Evolutionary conservation across 805 yeast genomes (phyloP), one percentile per base, ranked within the genome.

Genomic region (Sugiyamaella smithiae): DNA sequence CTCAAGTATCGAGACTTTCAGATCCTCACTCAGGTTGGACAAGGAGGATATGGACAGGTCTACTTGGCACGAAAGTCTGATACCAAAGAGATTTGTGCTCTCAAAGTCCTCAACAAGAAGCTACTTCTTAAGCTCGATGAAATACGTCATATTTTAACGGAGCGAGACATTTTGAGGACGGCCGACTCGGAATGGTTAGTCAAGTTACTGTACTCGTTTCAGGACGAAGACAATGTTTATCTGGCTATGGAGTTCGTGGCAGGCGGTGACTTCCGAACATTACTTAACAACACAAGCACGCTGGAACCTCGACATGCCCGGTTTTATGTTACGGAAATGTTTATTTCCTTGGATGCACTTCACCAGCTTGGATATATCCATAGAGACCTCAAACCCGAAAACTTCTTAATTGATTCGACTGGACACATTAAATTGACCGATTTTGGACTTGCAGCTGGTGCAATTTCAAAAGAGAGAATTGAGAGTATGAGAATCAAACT

Each of bases 181-280:
- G 88, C 97, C 1, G 78, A 97, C 65, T 82, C 91, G 43, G 96
- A 89, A 52, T 93, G 99, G 99, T 74, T 93, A 32, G 99, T 93
- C 35, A 89, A 89, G 67, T 74, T 93, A 44, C 75, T 88, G 50
- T 93, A 93, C 65, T 97, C 98, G 1, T 93, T 93, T 71, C 99
- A 93, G 67, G 98, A 93, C 68, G 68, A 83, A 0, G 90, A 86
- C 53, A 86, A 85, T 62, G 86, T 93, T 25, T 93, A 88, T 60
- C 74, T 93, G 62, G 99, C 99, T 1, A 93, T 93, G 99, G 99
- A 93, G 66, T 93, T 87, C 67, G 99, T 93, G n/a, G 97, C 99
- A 6, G 99, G 99, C 51, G 99, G 99, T 46, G 99, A 93, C 65
- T 93, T 88, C 72, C 82, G 99, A 64, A 93, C 99, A 0, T 71